Evolutionary conservation across 257 asterid species (phyloP).

Genomic region (Solanum dulcamara): DNA sequence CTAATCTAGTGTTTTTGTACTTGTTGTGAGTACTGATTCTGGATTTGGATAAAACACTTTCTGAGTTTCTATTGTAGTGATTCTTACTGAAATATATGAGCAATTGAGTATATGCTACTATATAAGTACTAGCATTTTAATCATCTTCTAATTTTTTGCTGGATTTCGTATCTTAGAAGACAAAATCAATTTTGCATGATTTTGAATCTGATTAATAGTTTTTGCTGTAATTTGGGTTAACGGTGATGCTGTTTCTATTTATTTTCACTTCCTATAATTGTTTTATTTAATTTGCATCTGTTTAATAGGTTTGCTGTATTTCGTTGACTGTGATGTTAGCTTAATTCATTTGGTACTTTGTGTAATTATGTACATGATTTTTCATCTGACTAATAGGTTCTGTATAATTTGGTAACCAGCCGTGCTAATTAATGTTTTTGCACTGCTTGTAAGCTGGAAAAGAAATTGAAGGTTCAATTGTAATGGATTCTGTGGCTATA

Average conservation of each 20-base stretch:
- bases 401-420: not conserved
- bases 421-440: too few relatives aligned
- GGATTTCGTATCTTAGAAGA: not conserved
- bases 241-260: not conserved
- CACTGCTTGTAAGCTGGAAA: too few relatives aligned
- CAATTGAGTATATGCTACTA: not conserved
- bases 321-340: too few relatives aligned
- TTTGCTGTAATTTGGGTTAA: not conserved
- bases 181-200: not conserved
- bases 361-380: too few relatives aligned
- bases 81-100: not conserved
- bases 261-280: too few relatives aligned
- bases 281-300: not conserved
- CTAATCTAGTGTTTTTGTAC: not conserved
- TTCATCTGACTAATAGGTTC: not conserved
- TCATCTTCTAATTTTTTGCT: not conserved
- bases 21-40: not conserved
- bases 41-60: not conserved
- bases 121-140: not conserved
- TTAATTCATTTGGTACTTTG: too few relatives aligned
- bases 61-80: not conserved
- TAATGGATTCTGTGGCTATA: not conserved
- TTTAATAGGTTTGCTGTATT: not conserved
- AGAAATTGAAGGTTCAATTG: not conserved
- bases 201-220: not conserved